These are phyloP conservation scores for Neopestalotiopsis clavispora DNA, from an alignment of 2,329 filamentous ascomycete species.

Conservation along the genomic window DNA sequence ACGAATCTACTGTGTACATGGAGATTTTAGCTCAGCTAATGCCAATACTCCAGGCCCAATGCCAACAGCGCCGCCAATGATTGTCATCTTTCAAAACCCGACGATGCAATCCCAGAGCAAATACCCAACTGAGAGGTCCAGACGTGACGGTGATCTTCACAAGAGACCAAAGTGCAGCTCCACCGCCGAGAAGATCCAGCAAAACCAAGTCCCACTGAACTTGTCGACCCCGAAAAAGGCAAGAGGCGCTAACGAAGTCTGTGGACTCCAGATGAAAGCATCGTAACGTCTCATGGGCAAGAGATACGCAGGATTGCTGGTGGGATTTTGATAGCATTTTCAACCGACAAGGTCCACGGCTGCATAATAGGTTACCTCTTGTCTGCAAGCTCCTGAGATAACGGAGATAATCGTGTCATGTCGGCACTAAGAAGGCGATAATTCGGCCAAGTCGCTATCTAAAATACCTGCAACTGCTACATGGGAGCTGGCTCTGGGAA, in stretches of 20 bases:
- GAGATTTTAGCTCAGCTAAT: too few species aligned
- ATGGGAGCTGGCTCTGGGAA: too few species aligned
- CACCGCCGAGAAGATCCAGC: not conserved
- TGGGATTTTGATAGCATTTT: not conserved
- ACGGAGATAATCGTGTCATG: not conserved
- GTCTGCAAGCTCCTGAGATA: not conserved
- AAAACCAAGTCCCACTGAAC: not conserved
- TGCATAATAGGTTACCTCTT: not conserved
- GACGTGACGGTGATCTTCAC: not conserved
- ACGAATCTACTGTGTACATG: too few species aligned
- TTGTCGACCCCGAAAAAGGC: conserved; percentile 3
- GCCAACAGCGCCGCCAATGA: too few species aligned
- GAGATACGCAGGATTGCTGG: not conserved
- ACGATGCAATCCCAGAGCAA: not conserved
- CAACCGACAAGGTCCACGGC: not conserved
- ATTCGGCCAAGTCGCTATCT: not conserved
- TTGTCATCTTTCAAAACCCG: not conserved
- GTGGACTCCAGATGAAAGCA: not conserved
- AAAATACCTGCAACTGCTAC: too few species aligned
- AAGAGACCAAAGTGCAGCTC: not conserved
- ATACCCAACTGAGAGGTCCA: not conserved
- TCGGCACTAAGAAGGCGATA: not conserved
- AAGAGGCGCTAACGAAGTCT: conserved; percentile 1
- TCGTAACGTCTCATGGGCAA: not conserved
- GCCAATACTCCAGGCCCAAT: too few species aligned